Evolutionary conservation across 2,329 filamentous ascomycete genomes (phyloP), one percentile per base, ranked within the genome.

Genomic region (Claviceps pazoutovae): DNA sequence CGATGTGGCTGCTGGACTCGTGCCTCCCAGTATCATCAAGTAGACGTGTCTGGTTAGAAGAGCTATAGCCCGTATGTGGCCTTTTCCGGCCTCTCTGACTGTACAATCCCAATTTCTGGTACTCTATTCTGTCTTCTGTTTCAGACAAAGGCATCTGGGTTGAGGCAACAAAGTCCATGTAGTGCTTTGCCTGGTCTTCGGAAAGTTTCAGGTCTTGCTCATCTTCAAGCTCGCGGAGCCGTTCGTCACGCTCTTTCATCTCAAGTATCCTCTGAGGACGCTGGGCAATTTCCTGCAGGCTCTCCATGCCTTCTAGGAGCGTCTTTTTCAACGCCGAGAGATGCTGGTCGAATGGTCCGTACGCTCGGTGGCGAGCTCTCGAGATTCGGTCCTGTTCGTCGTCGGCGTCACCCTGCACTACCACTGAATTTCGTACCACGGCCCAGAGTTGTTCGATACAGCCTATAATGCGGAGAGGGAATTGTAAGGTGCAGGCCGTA

Each of bases 121-220:
- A 21, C 5, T 9, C 21, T 9, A 14, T 14, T 6, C 11, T 36
- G 4, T 46, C 45, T 8, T 51, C 48, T 39, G n/a, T 30, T 5
- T 23, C 8, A 54, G 56, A 56, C 23, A 19, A 14, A 36, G n/a
- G 46, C 4, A 9, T 5, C 45, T 59, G 55, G 2, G 53, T 54
- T 2, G 55, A 57, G 11, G 51, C 51, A 7, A 56, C 26, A 21
- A 60, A 63, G 30, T 54, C 55, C 42, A 57, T 51, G 49, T 46
- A 46, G 14, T 53, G 55, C 9, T n/a, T 42, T 1, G 56, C 49
- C 19, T 52, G 46, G 0, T 21, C 41, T 9, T 56, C 48, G 26
- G 38, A 46, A n/a, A 23, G 34, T 30, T 49, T 41, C 30, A 43
- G 42, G 7, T 48, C 51, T 6, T 45, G 51, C 14, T 51, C 30